phyloP scores from a whole-genome alignment of 805 yeast species.

The Candida qinlingensis region DNA sequence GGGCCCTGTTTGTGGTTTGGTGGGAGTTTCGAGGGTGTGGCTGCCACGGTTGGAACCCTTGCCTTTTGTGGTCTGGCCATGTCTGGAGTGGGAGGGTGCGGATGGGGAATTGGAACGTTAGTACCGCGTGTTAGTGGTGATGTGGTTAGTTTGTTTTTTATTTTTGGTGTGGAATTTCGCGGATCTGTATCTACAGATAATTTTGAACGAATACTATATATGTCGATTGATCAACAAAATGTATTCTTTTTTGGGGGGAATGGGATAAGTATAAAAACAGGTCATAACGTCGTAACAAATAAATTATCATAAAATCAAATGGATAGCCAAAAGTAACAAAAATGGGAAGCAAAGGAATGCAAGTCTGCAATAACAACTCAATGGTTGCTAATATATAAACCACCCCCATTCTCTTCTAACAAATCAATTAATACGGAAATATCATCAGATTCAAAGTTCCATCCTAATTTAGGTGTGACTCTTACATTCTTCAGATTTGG shows the following conservation, averaged over 20 bases:
- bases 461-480: conserved; percentile 75
- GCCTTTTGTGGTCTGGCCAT: conserved; percentile 14
- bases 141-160: too few relatives aligned
- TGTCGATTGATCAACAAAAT: too few relatives aligned
- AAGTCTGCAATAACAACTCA: conserved; percentile 1
- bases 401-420: conserved; percentile 72
- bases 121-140: too few relatives aligned
- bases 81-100: background rate
- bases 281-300: conserved; percentile 11
- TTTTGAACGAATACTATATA: too few relatives aligned
- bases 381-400: conserved; percentile 51
- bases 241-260: background rate
- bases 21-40: conserved; percentile 9
- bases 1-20: conserved; percentile 30
- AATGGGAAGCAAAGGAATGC: too few relatives aligned
- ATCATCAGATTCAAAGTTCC: conserved; percentile 66
- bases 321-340: too few relatives aligned
- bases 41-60: background rate
- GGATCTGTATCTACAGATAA: too few relatives aligned
- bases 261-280: background rate
- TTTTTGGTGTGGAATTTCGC: too few relatives aligned
- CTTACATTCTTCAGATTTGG: conserved; percentile 61
- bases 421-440: conserved; percentile 60
- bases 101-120: too few relatives aligned
- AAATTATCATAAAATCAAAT: background rate